Conservation (phyloP, 2,329 filamentous ascomycete species). For the Neocucurbitaria cava region DNA sequence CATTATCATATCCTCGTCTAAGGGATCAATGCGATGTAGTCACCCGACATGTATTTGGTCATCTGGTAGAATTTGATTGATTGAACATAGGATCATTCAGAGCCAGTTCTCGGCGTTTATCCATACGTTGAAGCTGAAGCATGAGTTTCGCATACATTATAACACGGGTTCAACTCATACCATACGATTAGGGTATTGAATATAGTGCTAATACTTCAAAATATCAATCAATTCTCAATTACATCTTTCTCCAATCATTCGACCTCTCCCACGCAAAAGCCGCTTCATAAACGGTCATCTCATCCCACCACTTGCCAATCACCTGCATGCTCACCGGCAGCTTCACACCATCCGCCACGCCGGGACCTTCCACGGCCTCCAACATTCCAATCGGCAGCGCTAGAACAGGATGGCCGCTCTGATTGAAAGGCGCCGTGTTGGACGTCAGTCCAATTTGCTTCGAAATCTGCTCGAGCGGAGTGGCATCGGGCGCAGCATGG, state of each 20-base stretch:
- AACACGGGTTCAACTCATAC: too few relatives aligned
- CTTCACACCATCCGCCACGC: constrained; percentile 26
- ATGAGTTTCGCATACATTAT: too few relatives aligned
- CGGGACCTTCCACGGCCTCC: constrained; percentile 49
- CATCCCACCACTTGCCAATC: constrained; percentile 61
- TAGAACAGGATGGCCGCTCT: constrained; percentile 64
- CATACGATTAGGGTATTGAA: too few relatives aligned
- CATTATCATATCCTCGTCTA: too few relatives aligned
- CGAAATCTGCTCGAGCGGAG: constrained; percentile 55
- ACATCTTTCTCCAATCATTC: constrained; percentile 54
- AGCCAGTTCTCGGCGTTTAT: too few relatives aligned
- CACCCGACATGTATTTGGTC: too few relatives aligned
- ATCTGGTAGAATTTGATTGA: too few relatives aligned
- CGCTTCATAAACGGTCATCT: constrained; percentile 54
- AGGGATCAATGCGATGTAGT: too few relatives aligned
- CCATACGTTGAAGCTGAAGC: too few relatives aligned
- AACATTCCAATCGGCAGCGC: constrained; percentile 60
- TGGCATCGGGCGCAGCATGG: constrained; percentile 50
- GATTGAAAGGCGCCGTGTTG: constrained; percentile 65
- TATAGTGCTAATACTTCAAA: not conserved
- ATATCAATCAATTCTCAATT: not conserved
- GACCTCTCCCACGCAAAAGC: constrained; percentile 57
- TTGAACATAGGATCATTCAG: too few relatives aligned
- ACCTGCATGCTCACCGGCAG: constrained; percentile 64
- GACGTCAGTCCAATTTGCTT: constrained; percentile 62